Conservation (phyloP, 768 basidiomycete genomes). For the Collybia sordida region DNA sequence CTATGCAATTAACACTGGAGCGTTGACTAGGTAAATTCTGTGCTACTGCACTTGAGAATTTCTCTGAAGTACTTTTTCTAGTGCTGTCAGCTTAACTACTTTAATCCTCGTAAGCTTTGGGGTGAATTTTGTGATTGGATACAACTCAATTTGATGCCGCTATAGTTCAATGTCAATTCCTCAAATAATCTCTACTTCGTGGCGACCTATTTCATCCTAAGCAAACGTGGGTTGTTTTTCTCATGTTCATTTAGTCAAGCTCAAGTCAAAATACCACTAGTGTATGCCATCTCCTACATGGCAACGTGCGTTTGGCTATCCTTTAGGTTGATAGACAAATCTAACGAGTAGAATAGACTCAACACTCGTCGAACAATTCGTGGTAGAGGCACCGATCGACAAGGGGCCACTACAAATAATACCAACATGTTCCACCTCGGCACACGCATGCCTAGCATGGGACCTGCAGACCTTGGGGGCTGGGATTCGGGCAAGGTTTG, state of each 20-base stretch:
- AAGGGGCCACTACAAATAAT: constrained; percentile 35
- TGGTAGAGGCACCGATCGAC: constrained; percentile 54
- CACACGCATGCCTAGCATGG: constrained; percentile 43
- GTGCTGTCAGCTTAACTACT: constrained; percentile 47
- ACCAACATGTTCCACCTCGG: constrained; percentile 54
- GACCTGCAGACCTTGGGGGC: constrained; percentile 29
- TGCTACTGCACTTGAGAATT: background rate
- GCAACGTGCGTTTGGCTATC: constrained; percentile 47
- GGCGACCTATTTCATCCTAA: constrained; percentile 61
- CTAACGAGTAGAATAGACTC: constrained; percentile 34
- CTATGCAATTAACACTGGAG: constrained; percentile 69
- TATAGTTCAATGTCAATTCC: constrained; percentile 55
- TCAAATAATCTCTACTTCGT: constrained; percentile 60
- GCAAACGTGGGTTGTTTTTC: constrained; percentile 51
- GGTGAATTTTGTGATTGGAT: too few species aligned
- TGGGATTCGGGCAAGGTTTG: constrained; percentile 33
- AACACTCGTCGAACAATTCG: constrained; percentile 58
- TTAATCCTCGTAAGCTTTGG: constrained; percentile 50
- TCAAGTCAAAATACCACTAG: constrained; percentile 26
- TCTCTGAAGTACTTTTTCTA: constrained; percentile 13
- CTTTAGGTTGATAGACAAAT: background rate
- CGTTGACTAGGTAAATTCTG: constrained; percentile 51
- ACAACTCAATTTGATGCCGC: too few species aligned
- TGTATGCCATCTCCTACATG: constrained; percentile 64
- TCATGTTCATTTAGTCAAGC: background rate